Conservation (phyloP, 2,329 filamentous ascomycete genomes). For the Venturia aucupariae region DNA sequence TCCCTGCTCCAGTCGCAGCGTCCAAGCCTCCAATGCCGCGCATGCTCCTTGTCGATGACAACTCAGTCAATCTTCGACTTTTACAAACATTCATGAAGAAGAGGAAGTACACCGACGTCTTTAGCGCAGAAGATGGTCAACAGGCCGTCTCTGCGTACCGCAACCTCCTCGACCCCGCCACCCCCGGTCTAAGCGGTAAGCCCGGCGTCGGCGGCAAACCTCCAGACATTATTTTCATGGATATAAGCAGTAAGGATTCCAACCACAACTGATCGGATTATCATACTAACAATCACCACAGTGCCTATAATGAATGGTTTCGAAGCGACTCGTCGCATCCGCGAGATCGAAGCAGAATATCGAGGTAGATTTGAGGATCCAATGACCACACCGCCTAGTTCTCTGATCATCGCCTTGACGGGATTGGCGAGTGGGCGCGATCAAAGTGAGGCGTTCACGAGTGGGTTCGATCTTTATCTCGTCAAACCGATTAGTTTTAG, state of each 20-base stretch:
- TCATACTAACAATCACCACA: slow-evolving; percentile 24
- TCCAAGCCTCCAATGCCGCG: background rate
- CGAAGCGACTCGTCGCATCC: slow-evolving; percentile 35
- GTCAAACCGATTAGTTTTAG: slow-evolving; percentile 39
- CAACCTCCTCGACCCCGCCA: background rate
- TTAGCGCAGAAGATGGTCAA: slow-evolving; percentile 27
- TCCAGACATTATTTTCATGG: slow-evolving; percentile 31
- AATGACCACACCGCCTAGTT: slow-evolving; percentile 17
- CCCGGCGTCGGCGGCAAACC: background rate
- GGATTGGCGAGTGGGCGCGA: slow-evolving; percentile 23
- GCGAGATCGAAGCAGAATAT: slow-evolving; percentile 22
- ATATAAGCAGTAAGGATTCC: slow-evolving; percentile 26
- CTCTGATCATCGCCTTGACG: slow-evolving; percentile 23
- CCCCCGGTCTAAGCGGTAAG: slow-evolving; percentile 1
- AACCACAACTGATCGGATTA: too few species aligned
- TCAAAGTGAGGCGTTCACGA: slow-evolving; percentile 23
- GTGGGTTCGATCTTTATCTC: slow-evolving; percentile 36
- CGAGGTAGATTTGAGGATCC: background rate
- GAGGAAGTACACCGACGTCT: slow-evolving; percentile 22
- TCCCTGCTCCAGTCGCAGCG: background rate
- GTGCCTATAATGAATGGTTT: slow-evolving; percentile 47
- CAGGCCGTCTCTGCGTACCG: slow-evolving; percentile 24
- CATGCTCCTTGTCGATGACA: slow-evolving; percentile 31
- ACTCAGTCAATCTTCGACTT: slow-evolving; percentile 31
- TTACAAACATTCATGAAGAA: slow-evolving; percentile 30